Evolutionary conservation across 768 basidiomycete species (phyloP), one percentile per base, ranked within the genome.

Genomic region (Phanerochaete carnosa): DNA sequence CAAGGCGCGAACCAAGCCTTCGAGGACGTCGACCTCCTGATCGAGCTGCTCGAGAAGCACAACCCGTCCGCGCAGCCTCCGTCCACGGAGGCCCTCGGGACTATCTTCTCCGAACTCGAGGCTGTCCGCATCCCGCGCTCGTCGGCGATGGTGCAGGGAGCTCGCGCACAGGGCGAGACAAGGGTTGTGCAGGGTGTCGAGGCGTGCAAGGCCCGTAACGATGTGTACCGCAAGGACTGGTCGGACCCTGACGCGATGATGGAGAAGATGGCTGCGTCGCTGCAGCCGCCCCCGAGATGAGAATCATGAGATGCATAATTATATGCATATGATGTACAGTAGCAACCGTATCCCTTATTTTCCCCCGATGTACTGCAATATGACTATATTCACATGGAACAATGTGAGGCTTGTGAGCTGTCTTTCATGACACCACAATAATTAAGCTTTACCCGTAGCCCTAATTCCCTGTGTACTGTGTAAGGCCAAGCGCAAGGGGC

Each of bases 1-100:
- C 78, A 80, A 69, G 79, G 78, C 29, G 77, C 79, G 11, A 79
- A 79, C 63, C 77, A 79, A 64, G 76, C 79, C 0, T 74, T 78
- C 60, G 78, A 79, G 61, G 79, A 80, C 62, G 67, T 74, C 26
- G 74, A 74, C 58, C 70, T 72, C 58, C 66, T 80, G 26, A 64
- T 72, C 12, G 69, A 69, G 1, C 70, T 77, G 12, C 72, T 80
- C 9, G 52, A 58, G 12, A 62, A 72, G 43, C 65, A 77, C 64
- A 72, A 73, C 58, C 70, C 76, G 0, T 55, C 61, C 35, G 62
- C 68, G 3, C 39, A 15, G 19, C 26, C 66, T 15, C 75, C 72
- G 0, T 67, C 73, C 5, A 70, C 70, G 1, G 66, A 66, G 19
- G 30, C 57, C 2, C 73, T 80, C 8, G 62, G 60, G 1, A 57